Evolutionary conservation across 495 filamentous ascomycete species (phyloP).

Genomic region (Trichoderma reesei): DNA sequence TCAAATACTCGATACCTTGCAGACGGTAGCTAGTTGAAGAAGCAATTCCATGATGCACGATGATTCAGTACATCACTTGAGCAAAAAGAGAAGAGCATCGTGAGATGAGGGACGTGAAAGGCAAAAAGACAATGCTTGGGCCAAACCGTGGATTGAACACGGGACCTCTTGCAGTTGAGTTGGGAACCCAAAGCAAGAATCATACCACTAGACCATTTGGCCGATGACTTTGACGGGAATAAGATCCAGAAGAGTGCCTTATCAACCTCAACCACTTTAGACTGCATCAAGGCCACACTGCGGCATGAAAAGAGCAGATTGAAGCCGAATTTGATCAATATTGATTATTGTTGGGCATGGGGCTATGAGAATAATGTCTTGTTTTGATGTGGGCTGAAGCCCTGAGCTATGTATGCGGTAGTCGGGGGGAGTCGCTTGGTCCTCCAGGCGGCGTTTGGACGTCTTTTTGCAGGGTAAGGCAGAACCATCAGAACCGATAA

Average conservation of each 20-base stretch:
- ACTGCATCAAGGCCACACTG: neutral
- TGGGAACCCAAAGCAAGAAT: constrained; percentile 9
- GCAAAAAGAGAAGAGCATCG: neutral
- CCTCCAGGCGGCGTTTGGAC: too few relatives aligned
- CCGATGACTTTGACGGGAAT: neutral
- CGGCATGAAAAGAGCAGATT: neutral
- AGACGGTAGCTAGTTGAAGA: too few relatives aligned
- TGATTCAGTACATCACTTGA: neutral
- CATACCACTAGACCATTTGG: constrained; percentile 9
- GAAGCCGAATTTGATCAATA: too few relatives aligned
- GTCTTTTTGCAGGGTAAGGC: too few relatives aligned
- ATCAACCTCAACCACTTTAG: neutral
- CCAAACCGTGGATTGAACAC: constrained; percentile 12
- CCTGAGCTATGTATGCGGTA: too few relatives aligned
- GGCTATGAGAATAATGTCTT: too few relatives aligned
- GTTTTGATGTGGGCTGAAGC: too few relatives aligned
- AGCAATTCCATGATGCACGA: too few relatives aligned
- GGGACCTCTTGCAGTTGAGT: constrained; percentile 12
- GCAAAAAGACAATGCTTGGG: neutral
- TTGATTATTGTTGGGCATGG: too few relatives aligned
- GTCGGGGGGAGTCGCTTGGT: too few relatives aligned
- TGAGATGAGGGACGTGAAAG: neutral
- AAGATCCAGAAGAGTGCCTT: neutral
- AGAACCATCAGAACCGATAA: too few relatives aligned
- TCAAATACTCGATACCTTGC: too few relatives aligned